phyloP scores from a whole-genome alignment of 306 rosid species.

The Quercus parvula region DNA sequence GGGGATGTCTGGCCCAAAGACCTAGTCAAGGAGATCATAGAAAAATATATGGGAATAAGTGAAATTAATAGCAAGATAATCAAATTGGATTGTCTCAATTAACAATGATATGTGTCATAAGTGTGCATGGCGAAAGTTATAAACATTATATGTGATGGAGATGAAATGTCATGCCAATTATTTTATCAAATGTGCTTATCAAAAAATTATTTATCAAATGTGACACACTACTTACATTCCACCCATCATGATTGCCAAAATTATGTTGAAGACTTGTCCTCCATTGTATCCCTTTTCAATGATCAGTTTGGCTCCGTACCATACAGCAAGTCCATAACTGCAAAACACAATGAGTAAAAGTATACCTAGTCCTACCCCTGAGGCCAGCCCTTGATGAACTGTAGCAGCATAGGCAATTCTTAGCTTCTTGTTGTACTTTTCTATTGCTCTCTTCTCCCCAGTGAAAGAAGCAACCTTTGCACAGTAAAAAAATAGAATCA shows the following conservation, averaged over 20 bases:
- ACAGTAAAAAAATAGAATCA: slow-evolving; percentile 3
- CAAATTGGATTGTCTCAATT: not conserved
- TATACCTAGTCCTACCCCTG: slow-evolving; percentile 63
- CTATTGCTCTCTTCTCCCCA: slow-evolving; percentile 75
- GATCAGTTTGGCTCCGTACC: slow-evolving; percentile 82
- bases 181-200: not conserved
- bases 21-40: slow-evolving; percentile 30
- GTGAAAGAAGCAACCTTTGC: slow-evolving; percentile 85
- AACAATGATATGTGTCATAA: not conserved
- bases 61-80: not conserved
- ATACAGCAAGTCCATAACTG: slow-evolving; percentile 74
- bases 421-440: slow-evolving; percentile 59
- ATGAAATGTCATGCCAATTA: not conserved
- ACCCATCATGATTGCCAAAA: slow-evolving; percentile 71
- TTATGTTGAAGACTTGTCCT: slow-evolving; percentile 63
- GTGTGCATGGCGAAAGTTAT: not conserved
- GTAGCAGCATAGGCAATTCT: slow-evolving; percentile 50
- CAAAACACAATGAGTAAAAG: slow-evolving; percentile 41
- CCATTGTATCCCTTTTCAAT: slow-evolving; percentile 64
- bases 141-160: not conserved
- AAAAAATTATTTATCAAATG: not conserved
- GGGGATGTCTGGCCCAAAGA: slow-evolving; percentile 84
- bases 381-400: slow-evolving; percentile 61
- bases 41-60: not conserved
- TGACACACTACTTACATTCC: slow-evolving; percentile 58